Evolutionary conservation across 140 eudicot species (phyloP), one percentile per base, ranked within the genome.

Genomic region (Ambrosia hybrid): DNA sequence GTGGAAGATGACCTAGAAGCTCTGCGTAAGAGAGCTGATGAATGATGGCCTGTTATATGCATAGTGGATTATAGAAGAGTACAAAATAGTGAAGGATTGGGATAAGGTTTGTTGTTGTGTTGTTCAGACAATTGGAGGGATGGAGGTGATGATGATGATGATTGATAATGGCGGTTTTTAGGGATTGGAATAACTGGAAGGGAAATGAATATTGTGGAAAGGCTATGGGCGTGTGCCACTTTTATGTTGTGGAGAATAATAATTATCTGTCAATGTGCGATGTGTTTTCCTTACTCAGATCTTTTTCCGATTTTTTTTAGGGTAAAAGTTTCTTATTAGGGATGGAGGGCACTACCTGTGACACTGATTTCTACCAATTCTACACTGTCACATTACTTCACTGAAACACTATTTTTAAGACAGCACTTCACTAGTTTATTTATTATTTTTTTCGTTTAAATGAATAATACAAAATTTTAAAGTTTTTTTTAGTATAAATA

Each of bases 171-270:
- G 80, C 56, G 79, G 3, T 67, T 78, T 46, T 33, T 43, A 6
- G 73, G 72, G 46, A n/a, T 59, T 16, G 43, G 39, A 26, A 66
- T 45, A 37, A 51, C 4, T 68, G 39, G 57, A 21, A 71, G 80
- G 46, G 48, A 43, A 43, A 43, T 43, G 48, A 43, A 43, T 43
- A 43, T 41, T 39, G 77, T 45, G 73, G 61, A 48, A 63, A 14
- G 37, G 73, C 82, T 78, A 71, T 71, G 78, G 82, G 73, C 73
- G 82, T 72, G 82, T 78, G 82, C 82, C 82, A 71, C 73, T 71
- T 63, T 78, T 75, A 9, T 41, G 36, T 4, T 8, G 4, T 2
- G 52, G 36, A 65, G 36, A 65, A 65, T 65, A 41, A 30, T 13
- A 4, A 34, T 12, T 12, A 61, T 11, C 30, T 43, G 4, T 41